phyloP scores from a whole-genome alignment of 83 land plant genomes.

The Thuja plicata region DNA sequence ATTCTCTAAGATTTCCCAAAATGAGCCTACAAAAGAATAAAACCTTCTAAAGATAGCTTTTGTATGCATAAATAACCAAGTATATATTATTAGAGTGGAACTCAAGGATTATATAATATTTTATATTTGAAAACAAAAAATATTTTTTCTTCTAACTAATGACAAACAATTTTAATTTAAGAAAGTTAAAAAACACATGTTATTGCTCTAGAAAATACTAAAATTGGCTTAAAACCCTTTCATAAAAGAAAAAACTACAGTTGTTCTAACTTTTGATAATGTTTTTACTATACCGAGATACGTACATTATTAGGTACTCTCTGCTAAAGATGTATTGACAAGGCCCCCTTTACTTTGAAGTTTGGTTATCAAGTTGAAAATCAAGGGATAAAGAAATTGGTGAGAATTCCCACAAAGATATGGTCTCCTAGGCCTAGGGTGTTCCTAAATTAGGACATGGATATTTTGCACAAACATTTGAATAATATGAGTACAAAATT shows the following conservation, averaged over 20 bases:
- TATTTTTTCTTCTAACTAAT: neutral
- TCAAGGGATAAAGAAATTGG: neutral
- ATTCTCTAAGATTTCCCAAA: slow-evolving; percentile 69
- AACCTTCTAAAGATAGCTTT: neutral
- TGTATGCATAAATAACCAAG: neutral
- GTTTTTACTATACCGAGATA: neutral
- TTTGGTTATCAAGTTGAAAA: neutral
- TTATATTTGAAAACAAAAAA: neutral
- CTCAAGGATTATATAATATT: too few relatives aligned
- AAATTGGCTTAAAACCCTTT: neutral
- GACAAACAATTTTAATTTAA: neutral
- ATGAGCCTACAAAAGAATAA: slow-evolving; percentile 41
- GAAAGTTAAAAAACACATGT: too few relatives aligned
- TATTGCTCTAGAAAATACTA: neutral
- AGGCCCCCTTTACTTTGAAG: too few relatives aligned
- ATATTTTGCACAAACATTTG: neutral
- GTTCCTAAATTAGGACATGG: neutral
- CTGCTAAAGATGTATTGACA: neutral
- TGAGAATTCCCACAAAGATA: neutral
- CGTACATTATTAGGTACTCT: neutral
- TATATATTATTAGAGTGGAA: too few relatives aligned
- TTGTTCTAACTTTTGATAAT: neutral
- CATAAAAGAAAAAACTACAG: neutral
- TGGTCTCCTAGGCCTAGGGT: neutral
- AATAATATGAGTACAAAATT: neutral